Base-by-base conservation (phyloP, 73 alveolate species). In the Urostyla sp. region DNA sequence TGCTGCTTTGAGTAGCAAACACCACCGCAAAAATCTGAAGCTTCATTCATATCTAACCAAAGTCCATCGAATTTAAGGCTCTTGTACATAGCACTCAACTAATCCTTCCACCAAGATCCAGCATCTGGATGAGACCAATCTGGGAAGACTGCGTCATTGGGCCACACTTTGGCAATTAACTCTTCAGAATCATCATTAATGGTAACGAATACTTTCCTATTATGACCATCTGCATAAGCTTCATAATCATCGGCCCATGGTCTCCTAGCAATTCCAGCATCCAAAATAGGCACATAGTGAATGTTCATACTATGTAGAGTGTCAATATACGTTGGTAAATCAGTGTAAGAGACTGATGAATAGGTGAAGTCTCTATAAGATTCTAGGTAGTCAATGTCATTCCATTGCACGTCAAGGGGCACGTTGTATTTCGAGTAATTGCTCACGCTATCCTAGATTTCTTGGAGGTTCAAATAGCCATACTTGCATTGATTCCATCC, bases 1-100 rank as follows among this genome's bases (percentile, higher is more conserved):
- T 16, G 35, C 56, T 90, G 84, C 58, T 72, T 40, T 76, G 90
- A 77, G 49, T 66, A 44, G 63, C 95, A 55, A 50, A 84, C 96
- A 0, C 95, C 97, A 30, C 51, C 53, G 63, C 96, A 92, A 82
- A 97, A 83, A 79, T 89, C 88, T 26, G 98, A 88, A 45, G 97
- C 93, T 56, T 97, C 99, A 88, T 97, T 97, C 99, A 97, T 97
- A 79, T 97, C 99, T 35, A 90, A 72, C 99, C 99, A 97, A 15
- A 97, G 85, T 27, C 99, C 99, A 90, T 94, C 98, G 75, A 94
- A 94, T 27, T 76, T 48, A 18, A 94, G 61, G 57, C 63, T 60
- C 34, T 87, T 78, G 54, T 90, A 85, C 55, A 95, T 78, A 34
- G 77, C 74, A 30, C 61, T 75, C 58, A 94, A 60, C 85, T 95